Percentiles rank a stretch among this genome's conserved stretches.
Conservation (phyloP, 208 protist genomes). For the Leptomonas seymouri region DNA sequence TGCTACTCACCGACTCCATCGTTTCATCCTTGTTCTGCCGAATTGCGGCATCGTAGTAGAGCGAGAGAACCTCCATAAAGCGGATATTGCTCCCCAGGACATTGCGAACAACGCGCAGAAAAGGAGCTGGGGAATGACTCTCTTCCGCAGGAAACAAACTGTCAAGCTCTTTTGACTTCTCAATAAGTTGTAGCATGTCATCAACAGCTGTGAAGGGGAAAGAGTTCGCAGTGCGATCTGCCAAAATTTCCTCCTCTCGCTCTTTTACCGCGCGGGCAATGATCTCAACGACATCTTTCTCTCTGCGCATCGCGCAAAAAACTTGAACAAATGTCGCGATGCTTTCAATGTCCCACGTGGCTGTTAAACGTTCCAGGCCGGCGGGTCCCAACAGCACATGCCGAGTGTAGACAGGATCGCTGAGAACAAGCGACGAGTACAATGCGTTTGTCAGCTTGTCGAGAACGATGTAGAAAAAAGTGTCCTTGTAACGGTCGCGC, state of each 20-base stretch:
- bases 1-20: slow-evolving; percentile 26
- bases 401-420: slow-evolving; percentile 11
- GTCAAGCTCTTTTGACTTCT: slow-evolving; percentile 26
- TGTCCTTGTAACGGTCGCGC: slow-evolving; percentile 23
- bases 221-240: slow-evolving; percentile 2
- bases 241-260: slow-evolving; percentile 12
- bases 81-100: slow-evolving; percentile 40
- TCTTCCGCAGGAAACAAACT: slow-evolving; percentile 20
- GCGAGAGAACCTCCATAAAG: slow-evolving; percentile 58
- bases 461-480: slow-evolving; percentile 33
- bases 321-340: slow-evolving; percentile 24
- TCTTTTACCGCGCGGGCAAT: slow-evolving; percentile 29
- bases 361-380: slow-evolving; percentile 18
- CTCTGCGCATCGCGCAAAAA: slow-evolving; percentile 26
- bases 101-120: slow-evolving; percentile 34
- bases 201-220: slow-evolving; percentile 23
- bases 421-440: slow-evolving; percentile 24
- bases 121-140: slow-evolving; percentile 14
- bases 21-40: slow-evolving; percentile 26
- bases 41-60: slow-evolving; percentile 63
- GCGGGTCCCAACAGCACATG: slow-evolving; percentile 28
- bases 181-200: slow-evolving; percentile 33
- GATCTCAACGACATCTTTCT: slow-evolving; percentile 31
- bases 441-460: slow-evolving; percentile 31
- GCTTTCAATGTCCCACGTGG: slow-evolving; percentile 28